Evolutionary conservation across 352 stramenopile species (phyloP).

Genomic region (Pythium grandisporangium): DNA sequence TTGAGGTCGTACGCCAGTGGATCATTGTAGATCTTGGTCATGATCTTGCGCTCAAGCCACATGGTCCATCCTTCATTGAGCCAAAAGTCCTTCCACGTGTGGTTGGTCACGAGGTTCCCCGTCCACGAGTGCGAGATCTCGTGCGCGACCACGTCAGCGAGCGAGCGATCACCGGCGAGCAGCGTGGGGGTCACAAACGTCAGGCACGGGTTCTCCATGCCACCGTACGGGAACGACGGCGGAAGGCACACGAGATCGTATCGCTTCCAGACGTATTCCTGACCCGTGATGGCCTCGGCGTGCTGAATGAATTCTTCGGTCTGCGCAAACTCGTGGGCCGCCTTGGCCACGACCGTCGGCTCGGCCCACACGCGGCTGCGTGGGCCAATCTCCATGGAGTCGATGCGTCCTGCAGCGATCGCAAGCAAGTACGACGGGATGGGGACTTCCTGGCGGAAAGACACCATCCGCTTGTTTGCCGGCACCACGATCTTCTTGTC

Average conservation of each 20-base stretch:
- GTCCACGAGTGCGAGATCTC: slow-evolving; percentile 97
- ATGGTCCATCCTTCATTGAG: slow-evolving; percentile 98
- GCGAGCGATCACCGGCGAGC: slow-evolving; percentile 89
- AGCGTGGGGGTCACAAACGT: slow-evolving; percentile 97
- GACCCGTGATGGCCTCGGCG: slow-evolving; percentile 88
- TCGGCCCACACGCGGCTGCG: slow-evolving; percentile 92
- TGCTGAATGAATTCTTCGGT: slow-evolving; percentile 90
- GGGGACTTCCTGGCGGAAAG: slow-evolving; percentile 87
- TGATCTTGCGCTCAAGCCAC: slow-evolving; percentile 90
- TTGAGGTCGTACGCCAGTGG: slow-evolving; percentile 11
- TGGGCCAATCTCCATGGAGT: slow-evolving; percentile 79
- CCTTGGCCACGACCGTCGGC: slow-evolving; percentile 87
- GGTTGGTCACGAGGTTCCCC: slow-evolving; percentile 97
- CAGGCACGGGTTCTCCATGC: slow-evolving; percentile 81
- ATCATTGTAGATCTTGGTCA: slow-evolving; percentile 22
- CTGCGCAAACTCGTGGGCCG: slow-evolving; percentile 92
- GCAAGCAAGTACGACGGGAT: slow-evolving; percentile 95
- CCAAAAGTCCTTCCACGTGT: slow-evolving; percentile 95
- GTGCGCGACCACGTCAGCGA: slow-evolving; percentile 96
- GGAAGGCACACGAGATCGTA: slow-evolving; percentile 97
- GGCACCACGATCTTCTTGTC: slow-evolving; percentile 13
- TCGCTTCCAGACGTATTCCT: slow-evolving; percentile 92
- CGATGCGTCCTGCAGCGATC: slow-evolving; percentile 88
- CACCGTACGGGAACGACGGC: slow-evolving; percentile 88
- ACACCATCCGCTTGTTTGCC: slow-evolving; percentile 30